Conservation (phyloP, 202 grass and related monocot species). For the Eragrostis tef region DNA sequence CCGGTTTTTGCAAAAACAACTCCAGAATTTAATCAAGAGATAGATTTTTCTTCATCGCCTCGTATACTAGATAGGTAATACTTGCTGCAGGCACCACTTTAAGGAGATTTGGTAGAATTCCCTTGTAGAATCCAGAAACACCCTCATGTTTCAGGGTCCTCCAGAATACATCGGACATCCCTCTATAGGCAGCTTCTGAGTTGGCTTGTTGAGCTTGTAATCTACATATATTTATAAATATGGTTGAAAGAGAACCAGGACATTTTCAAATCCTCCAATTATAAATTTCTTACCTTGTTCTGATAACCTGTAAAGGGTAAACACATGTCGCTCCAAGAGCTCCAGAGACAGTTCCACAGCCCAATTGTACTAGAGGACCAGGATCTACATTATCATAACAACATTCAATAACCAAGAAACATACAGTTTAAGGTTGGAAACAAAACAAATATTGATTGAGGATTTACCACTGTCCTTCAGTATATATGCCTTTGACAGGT, state of each 20-base stretch:
- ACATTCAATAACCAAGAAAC: slow-evolving; percentile 45
- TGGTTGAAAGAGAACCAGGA: neutral
- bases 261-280: slow-evolving; percentile 24
- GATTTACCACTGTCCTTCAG: slow-evolving; percentile 78
- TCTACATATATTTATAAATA: slow-evolving; percentile 68
- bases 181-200: slow-evolving; percentile 73
- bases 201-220: slow-evolving; percentile 85
- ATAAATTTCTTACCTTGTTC: slow-evolving; percentile 73
- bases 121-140: slow-evolving; percentile 89
- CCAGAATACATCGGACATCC: slow-evolving; percentile 97
- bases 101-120: slow-evolving; percentile 89
- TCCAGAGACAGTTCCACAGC: slow-evolving; percentile 87
- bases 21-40: slow-evolving; percentile 82
- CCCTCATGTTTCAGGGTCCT: slow-evolving; percentile 85
- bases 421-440: slow-evolving; percentile 17
- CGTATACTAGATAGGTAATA: slow-evolving; percentile 95
- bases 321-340: slow-evolving; percentile 93
- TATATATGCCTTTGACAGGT: slow-evolving; percentile 81
- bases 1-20: slow-evolving; percentile 52
- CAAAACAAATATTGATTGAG: slow-evolving; percentile 21
- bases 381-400: slow-evolving; percentile 67
- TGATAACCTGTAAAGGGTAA: slow-evolving; percentile 97
- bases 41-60: slow-evolving; percentile 92
- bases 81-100: slow-evolving; percentile 97
- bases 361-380: slow-evolving; percentile 83